These are phyloP conservation scores for Erigeron canadensis DNA, from an alignment of 129 eudicot genomes.

Conservation along the genomic window DNA sequence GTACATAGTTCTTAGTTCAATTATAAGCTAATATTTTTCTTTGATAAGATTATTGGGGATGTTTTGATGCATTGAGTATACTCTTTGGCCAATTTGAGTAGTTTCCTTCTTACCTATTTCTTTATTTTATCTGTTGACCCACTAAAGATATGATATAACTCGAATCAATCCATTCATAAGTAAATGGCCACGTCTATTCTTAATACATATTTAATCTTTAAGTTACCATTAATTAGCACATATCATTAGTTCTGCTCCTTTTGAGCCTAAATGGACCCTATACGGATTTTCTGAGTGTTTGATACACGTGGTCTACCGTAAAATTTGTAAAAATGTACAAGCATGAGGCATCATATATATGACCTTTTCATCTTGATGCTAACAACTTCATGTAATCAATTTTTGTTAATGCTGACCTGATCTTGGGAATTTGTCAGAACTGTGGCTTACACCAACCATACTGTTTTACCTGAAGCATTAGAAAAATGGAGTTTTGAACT, in stretches of 20 bases:
- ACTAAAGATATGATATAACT: background rate
- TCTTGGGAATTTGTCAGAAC: conserved; percentile 57
- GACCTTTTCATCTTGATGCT: background rate
- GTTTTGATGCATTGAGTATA: background rate
- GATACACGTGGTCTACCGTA: conserved; percentile 10
- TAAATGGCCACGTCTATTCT: background rate
- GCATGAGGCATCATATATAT: background rate
- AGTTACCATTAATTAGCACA: background rate
- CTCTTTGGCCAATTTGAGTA: background rate
- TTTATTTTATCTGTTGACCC: background rate
- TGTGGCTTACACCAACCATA: conserved; percentile 93
- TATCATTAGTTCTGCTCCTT: background rate
- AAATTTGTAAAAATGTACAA: background rate
- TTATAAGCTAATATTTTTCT: background rate
- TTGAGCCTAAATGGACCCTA: background rate
- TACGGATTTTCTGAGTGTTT: background rate
- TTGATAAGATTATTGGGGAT: background rate
- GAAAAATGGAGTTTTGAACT: conserved; percentile 98
- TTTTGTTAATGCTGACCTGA: conserved; percentile 18
- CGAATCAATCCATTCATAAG: background rate
- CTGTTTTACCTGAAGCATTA: conserved; percentile 95
- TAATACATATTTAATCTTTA: background rate
- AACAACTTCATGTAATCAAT: conserved; percentile 6
- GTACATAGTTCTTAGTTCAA: background rate
- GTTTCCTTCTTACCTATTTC: background rate